Conservation (phyloP, 2,329 filamentous ascomycete genomes). For the Epichloe hybrida region DNA sequence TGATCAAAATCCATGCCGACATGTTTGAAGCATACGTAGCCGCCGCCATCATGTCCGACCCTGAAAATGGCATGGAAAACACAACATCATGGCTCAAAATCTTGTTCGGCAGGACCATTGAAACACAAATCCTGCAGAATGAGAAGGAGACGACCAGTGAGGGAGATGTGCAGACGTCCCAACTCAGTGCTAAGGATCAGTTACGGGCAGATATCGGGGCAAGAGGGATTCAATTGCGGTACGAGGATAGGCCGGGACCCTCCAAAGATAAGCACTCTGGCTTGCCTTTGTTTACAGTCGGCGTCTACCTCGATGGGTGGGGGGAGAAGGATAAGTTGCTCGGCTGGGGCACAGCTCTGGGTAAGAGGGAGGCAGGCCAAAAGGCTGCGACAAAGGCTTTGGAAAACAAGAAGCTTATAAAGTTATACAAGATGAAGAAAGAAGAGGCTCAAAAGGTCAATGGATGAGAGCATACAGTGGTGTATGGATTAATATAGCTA, state of each 20-base stretch:
- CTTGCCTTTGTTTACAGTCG: conserved; percentile 47
- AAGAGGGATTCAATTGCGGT: conserved; percentile 46
- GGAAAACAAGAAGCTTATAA: conserved; percentile 51
- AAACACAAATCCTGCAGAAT: conserved; percentile 33
- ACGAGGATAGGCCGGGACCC: conserved; percentile 40
- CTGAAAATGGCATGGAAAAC: conserved; percentile 43
- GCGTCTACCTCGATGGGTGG: conserved; percentile 53
- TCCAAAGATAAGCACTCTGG: conserved; percentile 40
- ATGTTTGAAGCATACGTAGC: conserved; percentile 87
- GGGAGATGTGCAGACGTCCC: background rate
- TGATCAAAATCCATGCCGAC: conserved; percentile 66
- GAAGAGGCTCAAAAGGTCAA: background rate
- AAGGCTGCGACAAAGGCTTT: conserved; percentile 53
- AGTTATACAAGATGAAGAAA: conserved; percentile 35
- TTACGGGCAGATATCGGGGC: conserved; percentile 31
- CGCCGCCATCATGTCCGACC: conserved; percentile 57
- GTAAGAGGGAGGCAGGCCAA: conserved; percentile 55
- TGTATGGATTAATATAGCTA: background rate
- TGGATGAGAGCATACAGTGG: background rate
- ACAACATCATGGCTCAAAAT: conserved; percentile 59
- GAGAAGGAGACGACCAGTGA: conserved; percentile 4
- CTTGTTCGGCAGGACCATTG: conserved; percentile 58
- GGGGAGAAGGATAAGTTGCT: conserved; percentile 50
- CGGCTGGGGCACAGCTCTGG: conserved; percentile 48
- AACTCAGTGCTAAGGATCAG: conserved; percentile 16